Percentiles rank a stretch among this genome's conserved stretches.
Evolutionary conservation across 2,329 filamentous ascomycete genomes (phyloP).

Genomic region (Cryoendolithus antarcticus): DNA sequence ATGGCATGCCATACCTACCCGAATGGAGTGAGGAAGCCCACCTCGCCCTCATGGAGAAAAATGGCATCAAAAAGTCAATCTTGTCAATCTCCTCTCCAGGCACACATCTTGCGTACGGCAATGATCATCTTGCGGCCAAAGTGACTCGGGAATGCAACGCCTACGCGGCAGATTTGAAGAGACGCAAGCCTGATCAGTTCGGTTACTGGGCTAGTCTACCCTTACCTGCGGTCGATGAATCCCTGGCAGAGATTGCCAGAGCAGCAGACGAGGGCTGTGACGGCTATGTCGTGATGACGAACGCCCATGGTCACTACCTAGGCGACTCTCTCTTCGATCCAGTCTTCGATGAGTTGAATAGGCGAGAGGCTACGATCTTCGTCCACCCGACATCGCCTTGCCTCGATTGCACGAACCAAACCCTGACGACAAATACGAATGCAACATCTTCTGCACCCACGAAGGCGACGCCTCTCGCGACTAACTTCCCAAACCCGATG

Average conservation of each 20-base stretch:
- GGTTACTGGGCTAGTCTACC: constrained; percentile 44
- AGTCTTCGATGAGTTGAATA: constrained; percentile 38
- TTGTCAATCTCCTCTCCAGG: constrained; percentile 45
- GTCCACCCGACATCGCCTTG: constrained; percentile 44
- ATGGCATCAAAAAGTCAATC: constrained; percentile 40
- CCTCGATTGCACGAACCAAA: constrained; percentile 18
- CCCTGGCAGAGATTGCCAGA: constrained; percentile 36
- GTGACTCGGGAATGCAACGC: constrained; percentile 31
- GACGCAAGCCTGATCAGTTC: constrained; percentile 29
- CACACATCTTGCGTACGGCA: constrained; percentile 32
- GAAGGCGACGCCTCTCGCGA: constrained; percentile 26
- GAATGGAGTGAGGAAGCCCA: constrained; percentile 36
- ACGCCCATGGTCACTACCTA: constrained; percentile 41
- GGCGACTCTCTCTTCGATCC: constrained; percentile 34
- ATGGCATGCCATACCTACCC: constrained; percentile 36
- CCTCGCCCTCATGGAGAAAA: constrained; percentile 37
- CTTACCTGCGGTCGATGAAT: constrained; percentile 36
- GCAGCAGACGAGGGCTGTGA: constrained; percentile 34
- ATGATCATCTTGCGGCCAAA: constrained; percentile 24
- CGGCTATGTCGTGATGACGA: constrained; percentile 41
- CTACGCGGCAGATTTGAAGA: constrained; percentile 29
- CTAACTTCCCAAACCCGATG: constrained; percentile 31
- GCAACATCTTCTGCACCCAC: constrained; percentile 10
- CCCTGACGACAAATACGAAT: constrained; percentile 9
- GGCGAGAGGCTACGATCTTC: constrained; percentile 37